A percentile compares a stretch with the other conserved stretches of the same genome.
These are phyloP conservation scores for Tetrapisispora phaffii DNA, from an alignment of 805 yeast species.

Conservation along the genomic window DNA sequence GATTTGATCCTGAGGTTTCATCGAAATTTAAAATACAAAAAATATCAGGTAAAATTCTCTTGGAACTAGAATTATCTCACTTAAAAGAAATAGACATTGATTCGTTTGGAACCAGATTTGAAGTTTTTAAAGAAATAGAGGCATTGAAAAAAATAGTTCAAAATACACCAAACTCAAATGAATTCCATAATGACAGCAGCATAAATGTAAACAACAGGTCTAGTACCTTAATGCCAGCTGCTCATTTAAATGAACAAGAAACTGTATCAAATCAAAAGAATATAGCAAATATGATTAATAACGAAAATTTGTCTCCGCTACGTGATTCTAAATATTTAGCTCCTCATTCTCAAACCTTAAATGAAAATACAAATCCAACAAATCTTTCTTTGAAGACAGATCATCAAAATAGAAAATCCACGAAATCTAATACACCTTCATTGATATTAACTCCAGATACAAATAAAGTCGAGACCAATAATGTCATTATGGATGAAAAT, in stretches of 20 bases:
- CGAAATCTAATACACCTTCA: constrained; percentile 10
- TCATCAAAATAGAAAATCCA: not conserved
- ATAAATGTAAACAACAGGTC: not conserved
- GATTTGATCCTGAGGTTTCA: constrained; percentile 67
- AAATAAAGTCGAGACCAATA: constrained; percentile 1
- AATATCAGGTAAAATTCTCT: constrained; percentile 74
- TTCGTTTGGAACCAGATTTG: constrained; percentile 93
- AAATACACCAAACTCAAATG: not conserved
- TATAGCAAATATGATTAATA: not conserved
- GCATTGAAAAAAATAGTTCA: constrained; percentile 33
- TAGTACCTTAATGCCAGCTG: constrained; percentile 34
- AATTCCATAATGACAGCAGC: not conserved
- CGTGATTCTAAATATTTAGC: not conserved
- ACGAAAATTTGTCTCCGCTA: not conserved
- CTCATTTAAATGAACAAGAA: constrained; percentile 18
- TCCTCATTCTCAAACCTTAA: not conserved
- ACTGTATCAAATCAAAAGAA: constrained; percentile 1
- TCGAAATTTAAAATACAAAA: constrained; percentile 78
- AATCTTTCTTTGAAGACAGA: not conserved
- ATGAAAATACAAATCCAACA: not conserved
- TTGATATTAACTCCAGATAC: constrained; percentile 4
- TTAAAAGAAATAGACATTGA: constrained; percentile 85
- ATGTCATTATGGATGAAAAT: constrained; percentile 10
- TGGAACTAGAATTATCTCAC: constrained; percentile 77
- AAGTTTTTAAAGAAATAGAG: constrained; percentile 81